Percentiles rank a stretch among this genome's conserved stretches.
Evolutionary conservation across 2,329 filamentous ascomycete species (phyloP).

Genomic region (Penicillium sp.): DNA sequence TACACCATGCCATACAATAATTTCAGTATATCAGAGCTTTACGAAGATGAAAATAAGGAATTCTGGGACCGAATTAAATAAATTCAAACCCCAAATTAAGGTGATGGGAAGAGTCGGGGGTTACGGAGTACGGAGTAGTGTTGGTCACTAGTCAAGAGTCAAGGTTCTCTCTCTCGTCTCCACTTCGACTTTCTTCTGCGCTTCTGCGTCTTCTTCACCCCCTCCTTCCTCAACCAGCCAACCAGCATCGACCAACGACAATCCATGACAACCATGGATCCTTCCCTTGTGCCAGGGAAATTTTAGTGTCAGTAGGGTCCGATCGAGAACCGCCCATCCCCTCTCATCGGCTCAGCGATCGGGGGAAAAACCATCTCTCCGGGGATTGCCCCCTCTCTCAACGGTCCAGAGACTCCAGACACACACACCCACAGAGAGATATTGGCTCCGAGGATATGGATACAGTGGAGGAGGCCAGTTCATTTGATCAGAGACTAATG

Average conservation of each 20-base stretch:
- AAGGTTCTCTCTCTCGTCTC: background rate
- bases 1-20: no score
- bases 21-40: background rate
- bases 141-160: background rate
- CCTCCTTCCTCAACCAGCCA: background rate
- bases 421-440: background rate
- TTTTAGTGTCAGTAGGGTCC: constrained; percentile 19
- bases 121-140: background rate
- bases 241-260: constrained; percentile 3
- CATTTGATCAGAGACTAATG: background rate
- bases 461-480: constrained; percentile 7
- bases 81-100: background rate
- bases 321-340: constrained; percentile 12
- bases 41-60: background rate
- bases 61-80: no score
- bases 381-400: background rate
- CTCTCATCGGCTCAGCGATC: constrained; percentile 3
- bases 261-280: constrained; percentile 4
- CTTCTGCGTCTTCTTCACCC: constrained; percentile 8
- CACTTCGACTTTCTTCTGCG: background rate
- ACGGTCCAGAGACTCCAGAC: background rate
- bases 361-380: constrained; percentile 3
- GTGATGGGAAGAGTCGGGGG: constrained; percentile 6
- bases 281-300: constrained; percentile 5
- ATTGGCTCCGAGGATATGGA: background rate